phyloP scores from a whole-genome alignment of 768 basidiomycete species.

The Hemileccinum impolitum region DNA sequence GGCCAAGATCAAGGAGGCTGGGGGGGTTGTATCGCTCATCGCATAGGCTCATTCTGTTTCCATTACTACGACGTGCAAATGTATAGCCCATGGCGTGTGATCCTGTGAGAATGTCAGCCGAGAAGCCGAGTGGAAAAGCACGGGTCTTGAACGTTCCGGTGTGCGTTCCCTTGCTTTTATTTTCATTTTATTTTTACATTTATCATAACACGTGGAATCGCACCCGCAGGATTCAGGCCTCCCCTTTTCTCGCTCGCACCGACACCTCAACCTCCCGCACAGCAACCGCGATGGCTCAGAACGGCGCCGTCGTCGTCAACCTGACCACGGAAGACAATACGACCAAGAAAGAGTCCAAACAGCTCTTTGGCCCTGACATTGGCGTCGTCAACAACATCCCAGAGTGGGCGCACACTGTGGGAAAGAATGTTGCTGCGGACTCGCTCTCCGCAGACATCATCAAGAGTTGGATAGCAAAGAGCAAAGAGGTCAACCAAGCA shows the following conservation, averaged over 20 bases:
- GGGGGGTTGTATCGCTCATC: conserved; percentile 89
- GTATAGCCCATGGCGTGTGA: background rate
- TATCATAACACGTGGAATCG: conserved; percentile 55
- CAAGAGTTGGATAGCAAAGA: conserved; percentile 79
- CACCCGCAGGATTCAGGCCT: conserved; percentile 46
- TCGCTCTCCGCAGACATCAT: conserved; percentile 81
- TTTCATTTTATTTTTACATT: conserved; percentile 2
- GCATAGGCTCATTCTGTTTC: conserved; percentile 49
- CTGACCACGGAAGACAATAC: conserved; percentile 13
- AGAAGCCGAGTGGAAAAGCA: conserved; percentile 6
- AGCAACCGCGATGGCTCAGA: conserved; percentile 49
- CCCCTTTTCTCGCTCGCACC: conserved; percentile 51
- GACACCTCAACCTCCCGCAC: conserved; percentile 47
- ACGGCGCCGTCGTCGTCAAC: conserved; percentile 28
- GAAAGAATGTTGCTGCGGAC: conserved; percentile 63
- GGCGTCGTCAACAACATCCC: conserved; percentile 70
- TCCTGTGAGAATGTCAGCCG: background rate
- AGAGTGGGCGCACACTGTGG: conserved; percentile 61
- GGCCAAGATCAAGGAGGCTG: conserved; percentile 87
- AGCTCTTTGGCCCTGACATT: conserved; percentile 88
- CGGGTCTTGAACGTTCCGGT: no score
- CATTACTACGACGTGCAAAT: no score
- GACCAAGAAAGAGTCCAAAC: conserved; percentile 55
- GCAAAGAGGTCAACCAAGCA: conserved; percentile 61
- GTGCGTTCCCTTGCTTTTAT: background rate